Evolutionary conservation across 257 asterid genomes (phyloP), one percentile per base, ranked within the genome.

Genomic region (Solanum ossicruentum): DNA sequence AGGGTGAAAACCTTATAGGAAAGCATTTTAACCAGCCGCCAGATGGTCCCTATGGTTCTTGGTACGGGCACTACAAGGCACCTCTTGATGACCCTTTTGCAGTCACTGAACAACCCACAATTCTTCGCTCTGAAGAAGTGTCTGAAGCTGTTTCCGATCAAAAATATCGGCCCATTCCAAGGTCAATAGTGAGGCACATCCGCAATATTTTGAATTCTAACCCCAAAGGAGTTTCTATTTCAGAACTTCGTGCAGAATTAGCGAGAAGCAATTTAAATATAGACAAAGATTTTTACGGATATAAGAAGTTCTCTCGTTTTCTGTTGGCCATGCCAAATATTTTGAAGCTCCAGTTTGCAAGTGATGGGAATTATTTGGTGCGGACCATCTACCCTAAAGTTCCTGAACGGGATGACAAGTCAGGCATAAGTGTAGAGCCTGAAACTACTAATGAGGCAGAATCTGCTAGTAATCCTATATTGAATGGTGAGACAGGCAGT

Each of bases 1-100:
- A 87, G 82, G 99, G 98, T 70, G 98, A 93, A 87, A 86, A 91
- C 58, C 94, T 95, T 49, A 26, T 86, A 0, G 99, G 98, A 70
- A 96, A 91, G 89, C 92, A 93, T 84, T 95, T 92, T 89, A 96
- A 96, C 89, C 98, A 92, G 85, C 99, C 99, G 15, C 99, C 99
- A 4, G 99, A 96, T 85, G 98, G 99, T 75, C 97, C 94, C 1
- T 90, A 91, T 78, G 88, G 91, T 87, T 95, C 99, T 79, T 95
- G 98, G 97, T 96, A 96, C 86, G 99, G 98, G 67, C 92, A 92
- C 86, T 93, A 85, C 88, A 93, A 78, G 86, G 90, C 91, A 78
- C 95, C 98, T 72, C 94, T 93, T 60, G 94, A 92, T 89, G 93
- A 93, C 72, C 97, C 98, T 43, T 95, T 91, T 89, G 88, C 92